A percentile compares a stretch with the other conserved stretches of the same genome.
phyloP scores from a whole-genome alignment of 192 early-diverging fungal species.

The Radiomyces spectabilis region DNA sequence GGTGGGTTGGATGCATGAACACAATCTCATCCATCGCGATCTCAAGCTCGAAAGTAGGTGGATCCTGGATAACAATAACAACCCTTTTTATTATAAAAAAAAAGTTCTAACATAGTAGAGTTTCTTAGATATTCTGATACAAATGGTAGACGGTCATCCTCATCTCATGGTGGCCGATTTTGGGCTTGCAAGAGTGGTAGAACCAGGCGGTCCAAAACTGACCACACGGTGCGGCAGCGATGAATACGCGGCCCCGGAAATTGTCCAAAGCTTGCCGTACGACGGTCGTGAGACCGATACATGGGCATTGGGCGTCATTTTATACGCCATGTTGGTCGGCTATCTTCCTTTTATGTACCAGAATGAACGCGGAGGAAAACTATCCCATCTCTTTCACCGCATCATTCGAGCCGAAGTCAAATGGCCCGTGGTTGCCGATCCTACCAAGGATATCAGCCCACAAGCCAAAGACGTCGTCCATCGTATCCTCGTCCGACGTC shows the following conservation, averaged over 20 bases:
- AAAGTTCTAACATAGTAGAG: too few species aligned
- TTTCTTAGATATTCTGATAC: slow-evolving; percentile 29
- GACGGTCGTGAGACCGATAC: slow-evolving; percentile 68
- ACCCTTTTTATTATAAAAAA: too few species aligned
- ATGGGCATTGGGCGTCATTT: slow-evolving; percentile 74
- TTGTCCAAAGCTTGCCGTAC: slow-evolving; percentile 52
- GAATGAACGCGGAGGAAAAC: slow-evolving; percentile 36
- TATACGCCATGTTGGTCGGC: slow-evolving; percentile 69
- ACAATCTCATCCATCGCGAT: slow-evolving; percentile 54
- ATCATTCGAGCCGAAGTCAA: slow-evolving; percentile 47
- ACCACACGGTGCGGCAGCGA: slow-evolving; percentile 64
- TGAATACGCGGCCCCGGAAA: slow-evolving; percentile 73
- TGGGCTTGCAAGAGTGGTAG: slow-evolving; percentile 46
- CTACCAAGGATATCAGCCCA: neutral
- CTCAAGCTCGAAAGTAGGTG: slow-evolving; percentile 53
- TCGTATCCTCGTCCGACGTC: slow-evolving; percentile 34
- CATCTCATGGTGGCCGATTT: slow-evolving; percentile 62
- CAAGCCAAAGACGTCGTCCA: slow-evolving; percentile 46
- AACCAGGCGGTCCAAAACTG: slow-evolving; percentile 30
- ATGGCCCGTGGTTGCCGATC: too few species aligned
- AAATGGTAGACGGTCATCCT: slow-evolving; percentile 4
- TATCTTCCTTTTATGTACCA: slow-evolving; percentile 72
- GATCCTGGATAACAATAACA: too few species aligned
- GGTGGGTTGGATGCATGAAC: slow-evolving; percentile 58
- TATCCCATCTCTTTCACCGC: slow-evolving; percentile 47